Conservation (phyloP, 192 early-diverging fungal genomes). For the Backusella westeae region DNA sequence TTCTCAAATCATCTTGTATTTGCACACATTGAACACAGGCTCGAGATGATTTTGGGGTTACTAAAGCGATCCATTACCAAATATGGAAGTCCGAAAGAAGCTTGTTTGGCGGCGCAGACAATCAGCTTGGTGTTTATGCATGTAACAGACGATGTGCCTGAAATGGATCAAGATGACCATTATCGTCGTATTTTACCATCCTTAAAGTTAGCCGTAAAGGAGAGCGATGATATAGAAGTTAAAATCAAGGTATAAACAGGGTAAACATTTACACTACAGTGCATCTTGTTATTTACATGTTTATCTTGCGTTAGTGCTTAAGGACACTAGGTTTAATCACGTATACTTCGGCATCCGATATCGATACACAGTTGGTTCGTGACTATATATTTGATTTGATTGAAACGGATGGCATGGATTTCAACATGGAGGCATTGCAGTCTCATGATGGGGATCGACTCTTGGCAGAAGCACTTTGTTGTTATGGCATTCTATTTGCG, state of each 20-base stretch:
- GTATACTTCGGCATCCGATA: slow-evolving; percentile 31
- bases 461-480: slow-evolving; percentile 8
- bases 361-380: slow-evolving; percentile 18
- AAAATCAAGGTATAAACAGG: slow-evolving; percentile 44
- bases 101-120: slow-evolving; percentile 39
- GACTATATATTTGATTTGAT: slow-evolving; percentile 31
- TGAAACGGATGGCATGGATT: slow-evolving; percentile 22
- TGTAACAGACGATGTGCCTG: slow-evolving; percentile 23
- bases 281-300: neutral
- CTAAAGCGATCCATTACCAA: slow-evolving; percentile 54
- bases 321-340: slow-evolving; percentile 22
- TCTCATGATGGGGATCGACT: slow-evolving; percentile 19
- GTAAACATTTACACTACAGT: neutral
- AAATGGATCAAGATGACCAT: slow-evolving; percentile 43
- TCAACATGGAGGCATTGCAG: slow-evolving; percentile 17
- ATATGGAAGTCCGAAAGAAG: slow-evolving; percentile 38
- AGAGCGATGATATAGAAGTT: slow-evolving; percentile 40
- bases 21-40: slow-evolving; percentile 46
- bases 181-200: slow-evolving; percentile 42
- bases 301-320: slow-evolving; percentile 17
- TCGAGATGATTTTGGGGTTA: slow-evolving; percentile 52
- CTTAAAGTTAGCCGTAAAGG: slow-evolving; percentile 42
- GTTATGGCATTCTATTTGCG: slow-evolving; percentile 27
- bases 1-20: slow-evolving; percentile 55
- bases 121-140: slow-evolving; percentile 47